Percentiles rank a stretch among this genome's conserved stretches.
phyloP scores from a whole-genome alignment of 139 green algal species.

The Micractinium sp. region DNA sequence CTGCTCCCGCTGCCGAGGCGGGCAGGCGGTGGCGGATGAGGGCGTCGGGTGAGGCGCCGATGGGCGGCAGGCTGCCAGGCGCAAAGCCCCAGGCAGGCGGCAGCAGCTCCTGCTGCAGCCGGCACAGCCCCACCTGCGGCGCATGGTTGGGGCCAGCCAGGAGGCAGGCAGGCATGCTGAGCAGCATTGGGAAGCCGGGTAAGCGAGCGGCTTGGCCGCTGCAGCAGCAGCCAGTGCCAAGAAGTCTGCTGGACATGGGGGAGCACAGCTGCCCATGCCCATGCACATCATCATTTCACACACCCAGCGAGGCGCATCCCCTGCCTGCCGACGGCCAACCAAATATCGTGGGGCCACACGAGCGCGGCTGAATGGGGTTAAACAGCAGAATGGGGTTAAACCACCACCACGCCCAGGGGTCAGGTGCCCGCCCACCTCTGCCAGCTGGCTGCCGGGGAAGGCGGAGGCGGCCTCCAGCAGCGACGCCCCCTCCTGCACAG shows the following conservation, averaged over 20 bases:
- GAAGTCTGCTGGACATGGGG: too few species aligned
- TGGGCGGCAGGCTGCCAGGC: constrained; percentile 50
- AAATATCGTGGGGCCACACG: too few species aligned
- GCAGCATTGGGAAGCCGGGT: too few species aligned
- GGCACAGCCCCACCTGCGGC: constrained; percentile 62
- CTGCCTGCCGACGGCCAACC: too few species aligned
- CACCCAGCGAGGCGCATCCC: too few species aligned
- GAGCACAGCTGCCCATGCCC: too few species aligned
- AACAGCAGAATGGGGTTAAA: too few species aligned
- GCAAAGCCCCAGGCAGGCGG: constrained; percentile 40
- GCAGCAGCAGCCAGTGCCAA: background rate
- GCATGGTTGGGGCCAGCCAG: background rate
- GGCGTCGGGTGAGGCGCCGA: constrained; percentile 74
- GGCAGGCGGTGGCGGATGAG: constrained; percentile 50
- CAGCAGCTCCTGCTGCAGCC: constrained; percentile 31
- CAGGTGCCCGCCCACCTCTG: background rate
- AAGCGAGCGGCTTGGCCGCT: background rate
- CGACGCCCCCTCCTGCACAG: constrained; percentile 64
- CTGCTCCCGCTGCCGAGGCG: background rate
- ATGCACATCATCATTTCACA: too few species aligned
- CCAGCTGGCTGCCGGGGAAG: background rate
- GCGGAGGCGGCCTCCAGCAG: constrained; percentile 31
- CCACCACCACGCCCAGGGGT: too few species aligned
- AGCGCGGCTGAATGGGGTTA: too few species aligned
- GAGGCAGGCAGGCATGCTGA: too few species aligned